Percentiles rank a stretch among this genome's conserved stretches.
These are phyloP conservation scores for Aphanomyces astaci DNA, from an alignment of 352 stramenopile genomes.

Conservation along the genomic window DNA sequence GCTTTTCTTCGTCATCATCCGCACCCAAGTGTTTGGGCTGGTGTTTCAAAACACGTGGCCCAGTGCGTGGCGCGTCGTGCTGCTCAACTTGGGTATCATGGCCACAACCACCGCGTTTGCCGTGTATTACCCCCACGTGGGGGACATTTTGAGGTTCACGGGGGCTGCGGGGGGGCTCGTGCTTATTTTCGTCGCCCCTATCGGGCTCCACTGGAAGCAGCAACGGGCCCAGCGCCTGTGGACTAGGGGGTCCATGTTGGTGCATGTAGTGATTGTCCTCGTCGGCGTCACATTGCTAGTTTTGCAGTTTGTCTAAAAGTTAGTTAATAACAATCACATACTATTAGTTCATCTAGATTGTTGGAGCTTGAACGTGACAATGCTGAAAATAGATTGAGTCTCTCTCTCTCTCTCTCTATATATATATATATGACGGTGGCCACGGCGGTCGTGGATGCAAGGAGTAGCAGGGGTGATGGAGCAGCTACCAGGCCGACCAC, in stretches of 20 bases:
- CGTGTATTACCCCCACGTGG: conserved; percentile 20
- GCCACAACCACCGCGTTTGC: conserved; percentile 19
- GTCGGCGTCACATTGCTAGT: conserved; percentile 10
- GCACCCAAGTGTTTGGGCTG: conserved; percentile 20
- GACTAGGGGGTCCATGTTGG: neutral
- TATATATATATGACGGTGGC: neutral
- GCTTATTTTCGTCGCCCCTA: conserved; percentile 21
- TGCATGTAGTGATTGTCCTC: neutral
- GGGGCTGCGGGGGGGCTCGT: conserved; percentile 21
- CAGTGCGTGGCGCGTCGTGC: neutral
- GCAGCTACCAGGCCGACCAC: neutral
- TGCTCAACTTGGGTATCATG: conserved; percentile 17
- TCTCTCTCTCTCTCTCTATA: no score
- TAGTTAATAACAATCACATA: neutral
- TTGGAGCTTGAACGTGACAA: no score
- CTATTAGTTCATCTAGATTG: neutral
- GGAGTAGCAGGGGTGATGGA: neutral
- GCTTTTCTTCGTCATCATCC: conserved; percentile 22
- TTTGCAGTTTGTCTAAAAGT: conserved; percentile 21
- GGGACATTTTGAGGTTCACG: conserved; percentile 17
- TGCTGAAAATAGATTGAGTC: neutral
- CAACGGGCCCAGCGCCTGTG: neutral
- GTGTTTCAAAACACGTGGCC: conserved; percentile 15
- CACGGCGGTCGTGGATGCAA: neutral
- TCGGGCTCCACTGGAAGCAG: conserved; percentile 7